Evolutionary conservation across 192 early-diverging fungal genomes (phyloP).

Genomic region (Spizellomyces punctatus): DNA sequence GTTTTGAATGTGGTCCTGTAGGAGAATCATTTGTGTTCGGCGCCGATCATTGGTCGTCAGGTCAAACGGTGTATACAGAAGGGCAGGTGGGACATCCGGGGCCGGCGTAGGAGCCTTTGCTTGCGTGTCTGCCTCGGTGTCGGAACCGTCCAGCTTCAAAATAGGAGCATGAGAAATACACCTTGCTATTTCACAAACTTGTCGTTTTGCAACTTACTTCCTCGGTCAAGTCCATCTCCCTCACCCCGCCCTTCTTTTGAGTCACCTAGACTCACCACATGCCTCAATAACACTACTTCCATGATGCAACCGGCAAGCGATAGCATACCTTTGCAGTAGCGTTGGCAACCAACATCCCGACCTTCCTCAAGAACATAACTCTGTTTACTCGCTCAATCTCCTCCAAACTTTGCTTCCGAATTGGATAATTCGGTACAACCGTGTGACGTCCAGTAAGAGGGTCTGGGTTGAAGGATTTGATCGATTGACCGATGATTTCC

Average conservation of each 20-base stretch:
- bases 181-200: no score
- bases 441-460: conserved; percentile 36
- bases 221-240: conserved; percentile 14
- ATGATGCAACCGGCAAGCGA: background rate
- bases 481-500: conserved; percentile 49
- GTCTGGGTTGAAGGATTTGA: conserved; percentile 51
- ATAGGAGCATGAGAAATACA: no score
- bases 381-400: conserved; percentile 36
- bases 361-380: conserved; percentile 41
- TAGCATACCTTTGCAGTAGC: conserved; percentile 1
- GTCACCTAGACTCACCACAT: background rate
- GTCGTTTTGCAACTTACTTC: background rate
- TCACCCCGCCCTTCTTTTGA: conserved; percentile 2
- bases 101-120: conserved; percentile 8
- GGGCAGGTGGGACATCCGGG: conserved; percentile 8
- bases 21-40: conserved; percentile 49
- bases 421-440: conserved; percentile 53
- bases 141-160: background rate
- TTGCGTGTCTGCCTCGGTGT: background rate
- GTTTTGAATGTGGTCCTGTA: conserved; percentile 27
- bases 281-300: background rate
- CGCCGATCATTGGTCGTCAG: conserved; percentile 57
- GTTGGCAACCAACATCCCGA: conserved; percentile 26
- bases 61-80: conserved; percentile 52
- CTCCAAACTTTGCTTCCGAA: conserved; percentile 32